Evolutionary conservation across 371 early-diverging fungal genomes (phyloP).

Genomic region (Mortierella sp.): DNA sequence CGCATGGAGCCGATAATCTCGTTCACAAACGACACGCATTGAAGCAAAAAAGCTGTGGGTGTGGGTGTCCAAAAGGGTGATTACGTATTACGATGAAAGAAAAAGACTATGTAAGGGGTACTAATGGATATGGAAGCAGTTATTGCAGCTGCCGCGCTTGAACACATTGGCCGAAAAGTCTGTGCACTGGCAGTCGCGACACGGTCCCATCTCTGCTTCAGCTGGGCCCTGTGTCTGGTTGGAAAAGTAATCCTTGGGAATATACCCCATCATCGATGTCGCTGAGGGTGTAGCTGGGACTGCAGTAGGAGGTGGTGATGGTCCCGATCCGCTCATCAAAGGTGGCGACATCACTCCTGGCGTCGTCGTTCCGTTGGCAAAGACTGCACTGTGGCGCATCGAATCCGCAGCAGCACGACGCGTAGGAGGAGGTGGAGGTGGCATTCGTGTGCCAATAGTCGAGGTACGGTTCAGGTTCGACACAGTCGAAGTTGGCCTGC

Average conservation of each 20-base stretch:
- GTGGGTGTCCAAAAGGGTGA: not conserved
- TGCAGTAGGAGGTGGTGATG: conserved; percentile 45
- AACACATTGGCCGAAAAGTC: conserved; percentile 57
- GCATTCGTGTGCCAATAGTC: conserved; percentile 50
- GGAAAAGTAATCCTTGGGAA: conserved; percentile 57
- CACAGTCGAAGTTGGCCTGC: conserved; percentile 31
- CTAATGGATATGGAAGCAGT: conserved; percentile 56
- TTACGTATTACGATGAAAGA: conserved; percentile 1
- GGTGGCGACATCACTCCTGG: conserved; percentile 40
- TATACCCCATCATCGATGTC: conserved; percentile 54
- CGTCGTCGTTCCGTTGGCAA: conserved; percentile 17
- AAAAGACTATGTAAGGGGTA: not conserved
- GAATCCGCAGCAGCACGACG: conserved; percentile 41
- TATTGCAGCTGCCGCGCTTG: conserved; percentile 56
- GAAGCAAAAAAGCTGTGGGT: not conserved
- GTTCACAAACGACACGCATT: too few species aligned
- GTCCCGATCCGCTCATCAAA: conserved; percentile 24
- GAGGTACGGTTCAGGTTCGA: conserved; percentile 25
- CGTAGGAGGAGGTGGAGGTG: conserved; percentile 55
- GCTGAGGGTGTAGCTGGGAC: conserved; percentile 44
- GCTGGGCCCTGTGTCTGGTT: conserved; percentile 33
- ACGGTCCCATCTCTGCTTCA: conserved; percentile 41
- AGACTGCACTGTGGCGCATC: conserved; percentile 49
- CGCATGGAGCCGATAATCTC: not conserved
- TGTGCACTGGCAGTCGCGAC: conserved; percentile 54